Evolutionary conservation across 768 basidiomycete genomes (phyloP).

Genomic region (Phylloporus sp.): DNA sequence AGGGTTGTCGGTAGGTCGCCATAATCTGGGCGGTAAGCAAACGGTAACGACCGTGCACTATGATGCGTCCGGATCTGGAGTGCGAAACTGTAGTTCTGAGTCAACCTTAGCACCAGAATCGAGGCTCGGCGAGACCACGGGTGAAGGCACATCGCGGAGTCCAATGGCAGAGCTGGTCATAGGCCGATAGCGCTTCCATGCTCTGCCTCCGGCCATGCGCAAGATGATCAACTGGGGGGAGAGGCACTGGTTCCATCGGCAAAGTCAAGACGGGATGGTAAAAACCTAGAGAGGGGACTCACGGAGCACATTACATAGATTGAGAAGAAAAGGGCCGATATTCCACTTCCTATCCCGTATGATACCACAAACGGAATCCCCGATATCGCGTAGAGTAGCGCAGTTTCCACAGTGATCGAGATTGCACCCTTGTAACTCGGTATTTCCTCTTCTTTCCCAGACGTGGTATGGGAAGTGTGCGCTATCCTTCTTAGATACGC

Average conservation of each 20-base stretch:
- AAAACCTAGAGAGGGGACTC: not conserved
- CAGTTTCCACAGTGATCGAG: not conserved
- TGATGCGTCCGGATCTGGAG: not conserved
- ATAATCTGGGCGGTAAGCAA: too few relatives aligned
- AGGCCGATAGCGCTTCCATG: not conserved
- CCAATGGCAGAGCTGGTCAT: not conserved
- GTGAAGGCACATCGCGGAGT: not conserved
- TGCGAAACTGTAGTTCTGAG: not conserved
- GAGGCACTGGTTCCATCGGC: conserved; percentile 6
- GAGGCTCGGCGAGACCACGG: not conserved
- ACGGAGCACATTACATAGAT: not conserved
- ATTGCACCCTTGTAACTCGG: not conserved
- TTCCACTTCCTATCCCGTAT: not conserved
- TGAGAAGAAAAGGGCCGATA: not conserved
- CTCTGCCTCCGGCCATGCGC: conserved; percentile 6
- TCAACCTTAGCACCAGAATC: not conserved
- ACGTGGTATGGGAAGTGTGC: not conserved
- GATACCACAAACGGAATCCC: not conserved
- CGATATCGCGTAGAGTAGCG: not conserved
- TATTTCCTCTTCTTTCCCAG: not conserved
- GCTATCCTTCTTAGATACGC: not conserved
- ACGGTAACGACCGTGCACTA: too few relatives aligned
- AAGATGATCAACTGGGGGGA: conserved; percentile 12
- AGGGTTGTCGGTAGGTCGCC: too few relatives aligned
- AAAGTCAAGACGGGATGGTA: too few relatives aligned